phyloP scores from a whole-genome alignment of 169 alveolate genomes.

The Babesia gibsoni region DNA sequence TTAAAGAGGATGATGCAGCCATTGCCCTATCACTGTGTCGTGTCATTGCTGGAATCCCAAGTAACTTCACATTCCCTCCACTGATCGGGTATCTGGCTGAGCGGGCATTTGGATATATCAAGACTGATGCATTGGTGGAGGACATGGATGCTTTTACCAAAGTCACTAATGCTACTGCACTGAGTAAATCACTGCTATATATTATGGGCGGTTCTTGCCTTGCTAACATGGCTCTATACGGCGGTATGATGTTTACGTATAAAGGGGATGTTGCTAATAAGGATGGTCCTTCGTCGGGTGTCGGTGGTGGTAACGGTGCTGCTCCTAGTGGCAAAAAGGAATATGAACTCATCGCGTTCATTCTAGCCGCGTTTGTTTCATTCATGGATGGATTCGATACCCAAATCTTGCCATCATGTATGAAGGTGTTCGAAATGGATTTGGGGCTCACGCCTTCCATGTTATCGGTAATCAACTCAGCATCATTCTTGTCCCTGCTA shows the following conservation, averaged over 20 bases:
- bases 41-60: constrained; percentile 84
- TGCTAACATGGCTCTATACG: constrained; percentile 3
- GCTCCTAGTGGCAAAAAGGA: too few relatives aligned
- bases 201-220: not conserved
- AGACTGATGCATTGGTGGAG: not conserved
- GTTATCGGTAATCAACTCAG: constrained; percentile 79
- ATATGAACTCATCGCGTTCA: not conserved
- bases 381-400: constrained; percentile 18
- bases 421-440: constrained; percentile 86
- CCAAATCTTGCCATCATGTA: constrained; percentile 19
- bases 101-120: constrained; percentile 71
- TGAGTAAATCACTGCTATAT: constrained; percentile 16
- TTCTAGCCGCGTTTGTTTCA: not conserved
- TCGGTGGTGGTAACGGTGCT: too few relatives aligned
- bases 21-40: constrained; percentile 80
- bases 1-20: constrained; percentile 84
- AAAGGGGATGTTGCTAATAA: too few relatives aligned
- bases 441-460: constrained; percentile 79
- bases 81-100: constrained; percentile 85
- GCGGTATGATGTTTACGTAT: constrained; percentile 9
- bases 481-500: constrained; percentile 82
- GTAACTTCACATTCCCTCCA: constrained; percentile 85
- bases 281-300: too few relatives aligned
- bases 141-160: not conserved
- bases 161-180: constrained; percentile 4